phyloP scores from a whole-genome alignment of 2,329 filamentous ascomycete genomes.

The Dryadomyces sulphureus region DNA sequence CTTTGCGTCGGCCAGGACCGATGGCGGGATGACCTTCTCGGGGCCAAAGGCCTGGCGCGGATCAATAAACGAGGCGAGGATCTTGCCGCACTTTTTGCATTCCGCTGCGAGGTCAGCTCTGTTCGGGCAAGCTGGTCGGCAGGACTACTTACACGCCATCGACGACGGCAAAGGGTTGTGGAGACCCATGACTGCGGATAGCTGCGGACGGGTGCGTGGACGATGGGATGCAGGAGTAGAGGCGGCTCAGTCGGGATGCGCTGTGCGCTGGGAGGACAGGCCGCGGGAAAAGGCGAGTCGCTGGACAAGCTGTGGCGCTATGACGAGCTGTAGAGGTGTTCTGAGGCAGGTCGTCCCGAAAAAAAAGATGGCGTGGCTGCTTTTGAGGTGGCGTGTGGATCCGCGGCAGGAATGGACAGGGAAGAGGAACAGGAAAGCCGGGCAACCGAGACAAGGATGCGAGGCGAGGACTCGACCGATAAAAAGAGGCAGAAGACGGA shows the following conservation, averaged over 20 bases:
- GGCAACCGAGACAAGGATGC: neutral
- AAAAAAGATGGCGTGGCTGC: too few species aligned
- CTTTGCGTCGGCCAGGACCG: conserved; percentile 83
- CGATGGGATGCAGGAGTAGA: neutral
- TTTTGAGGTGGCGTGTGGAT: too few species aligned
- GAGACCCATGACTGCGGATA: conserved; percentile 35
- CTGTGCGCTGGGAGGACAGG: too few species aligned
- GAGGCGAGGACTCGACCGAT: too few species aligned
- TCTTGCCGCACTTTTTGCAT: conserved; percentile 94
- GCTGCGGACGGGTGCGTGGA: neutral
- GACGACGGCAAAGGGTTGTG: conserved; percentile 53
- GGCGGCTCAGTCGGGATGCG: too few species aligned
- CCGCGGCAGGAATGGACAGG: neutral
- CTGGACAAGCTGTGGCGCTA: too few species aligned
- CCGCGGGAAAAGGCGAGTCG: neutral
- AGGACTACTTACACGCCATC: conserved; percentile 45
- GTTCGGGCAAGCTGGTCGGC: neutral
- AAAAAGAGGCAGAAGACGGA: too few species aligned
- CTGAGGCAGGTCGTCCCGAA: too few species aligned
- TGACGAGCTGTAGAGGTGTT: too few species aligned
- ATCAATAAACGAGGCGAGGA: conserved; percentile 87
- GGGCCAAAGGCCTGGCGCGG: conserved; percentile 86
- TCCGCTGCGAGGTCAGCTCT: conserved; percentile 47
- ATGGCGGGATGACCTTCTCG: conserved; percentile 91
- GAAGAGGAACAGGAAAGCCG: neutral